These are phyloP conservation scores for Uncinocarpus reesii DNA, from an alignment of 2,329 filamentous ascomycete genomes.

Conservation along the genomic window DNA sequence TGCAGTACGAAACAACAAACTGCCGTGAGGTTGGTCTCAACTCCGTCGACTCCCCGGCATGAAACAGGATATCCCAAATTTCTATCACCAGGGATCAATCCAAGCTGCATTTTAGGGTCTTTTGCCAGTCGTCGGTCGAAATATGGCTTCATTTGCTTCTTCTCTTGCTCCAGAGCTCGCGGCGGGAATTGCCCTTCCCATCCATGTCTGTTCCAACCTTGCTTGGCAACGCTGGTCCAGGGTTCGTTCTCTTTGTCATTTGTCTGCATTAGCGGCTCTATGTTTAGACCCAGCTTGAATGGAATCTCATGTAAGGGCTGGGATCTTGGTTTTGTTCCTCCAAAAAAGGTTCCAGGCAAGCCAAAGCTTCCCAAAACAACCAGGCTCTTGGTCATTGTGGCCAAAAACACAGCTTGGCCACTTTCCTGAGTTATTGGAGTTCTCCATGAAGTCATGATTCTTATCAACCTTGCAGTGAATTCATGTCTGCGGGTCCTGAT, in stretches of 20 bases:
- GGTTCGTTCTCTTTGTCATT: background rate
- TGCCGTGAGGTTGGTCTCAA: background rate
- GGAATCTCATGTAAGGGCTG: background rate
- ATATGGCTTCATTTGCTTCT: background rate
- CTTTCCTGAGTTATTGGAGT: no score
- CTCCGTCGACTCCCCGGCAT: background rate
- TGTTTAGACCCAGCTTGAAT: constrained; percentile 4
- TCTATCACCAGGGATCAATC: background rate
- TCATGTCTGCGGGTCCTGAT: background rate
- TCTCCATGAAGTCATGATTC: no score
- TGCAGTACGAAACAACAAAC: no score
- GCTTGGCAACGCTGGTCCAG: background rate
- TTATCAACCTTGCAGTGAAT: no score
- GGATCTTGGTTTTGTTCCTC: background rate
- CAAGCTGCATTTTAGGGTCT: background rate
- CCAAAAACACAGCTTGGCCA: no score
- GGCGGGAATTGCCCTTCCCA: no score
- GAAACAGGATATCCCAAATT: background rate
- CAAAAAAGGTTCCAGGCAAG: background rate
- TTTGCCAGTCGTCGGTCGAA: background rate
- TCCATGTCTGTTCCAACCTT: no score
- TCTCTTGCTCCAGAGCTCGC: background rate
- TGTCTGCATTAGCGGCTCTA: background rate
- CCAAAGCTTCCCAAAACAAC: no score
- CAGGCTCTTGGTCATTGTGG: no score